Evolutionary conservation across 805 yeast genomes (phyloP), one percentile per base, ranked within the genome.

Genomic region (Candida pseudoglaebosa): DNA sequence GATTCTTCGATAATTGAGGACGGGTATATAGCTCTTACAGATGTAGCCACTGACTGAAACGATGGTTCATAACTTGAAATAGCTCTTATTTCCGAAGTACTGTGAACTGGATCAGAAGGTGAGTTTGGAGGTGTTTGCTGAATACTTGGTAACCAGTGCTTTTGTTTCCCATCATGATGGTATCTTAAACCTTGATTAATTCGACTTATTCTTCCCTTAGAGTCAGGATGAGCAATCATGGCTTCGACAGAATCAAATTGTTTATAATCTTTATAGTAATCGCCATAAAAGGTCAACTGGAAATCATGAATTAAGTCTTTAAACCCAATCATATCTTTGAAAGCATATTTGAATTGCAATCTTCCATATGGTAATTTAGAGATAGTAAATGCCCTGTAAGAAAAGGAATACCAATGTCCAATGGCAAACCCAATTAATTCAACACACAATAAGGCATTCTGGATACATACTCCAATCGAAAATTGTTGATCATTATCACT

Each of bases 341-440:
- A 39, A 0, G 98, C 96, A 42, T 75, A 71, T 31, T 44, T 50
- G 8, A 80, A 70, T 17, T 77, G 67, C 37, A 90, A 51, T 32
- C 96, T 65, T 29, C 87, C 82, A 22, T 81, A 82, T 0, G 93
- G 89, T 36, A 84, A 62, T 9, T 62, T 64, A 7, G 73, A 57
- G 2, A 77, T 68, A 2, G 81, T 75, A 56, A 83, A 93, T 29
- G 87, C 93, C 2, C 65, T 62, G 61, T 83, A 84, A 4, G 88
- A 78, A 58, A 93, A 93, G 0, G 98, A 88, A 33, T 70, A 56
- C 82, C 89, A 81, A 62, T 93, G 98, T n/a, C 93, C 82, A 17
- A 84, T 60, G 0, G 98, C 88, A 66, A 93, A 91, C 2, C 79
- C 84, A 16, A 89, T 70, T 69, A 93, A 72, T 53, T 93, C 99